These are phyloP conservation scores for Amborella trichopoda DNA, from an alignment of 164 flowering plant genomes.

Conservation along the genomic window DNA sequence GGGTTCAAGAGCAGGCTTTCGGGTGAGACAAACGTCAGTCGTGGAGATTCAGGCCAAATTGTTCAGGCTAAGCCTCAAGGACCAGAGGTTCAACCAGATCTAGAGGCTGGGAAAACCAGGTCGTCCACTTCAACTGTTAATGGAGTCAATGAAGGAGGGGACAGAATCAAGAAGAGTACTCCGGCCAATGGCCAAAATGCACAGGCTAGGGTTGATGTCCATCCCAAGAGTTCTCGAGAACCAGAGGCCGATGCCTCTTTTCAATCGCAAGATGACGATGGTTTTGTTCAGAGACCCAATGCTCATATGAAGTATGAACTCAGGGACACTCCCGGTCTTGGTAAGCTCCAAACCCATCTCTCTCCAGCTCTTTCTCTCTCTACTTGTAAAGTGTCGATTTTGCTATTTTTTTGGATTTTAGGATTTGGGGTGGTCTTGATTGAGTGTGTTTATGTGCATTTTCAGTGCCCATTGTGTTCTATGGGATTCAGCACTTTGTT, in stretches of 20 bases:
- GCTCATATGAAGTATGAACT: constrained; percentile 91
- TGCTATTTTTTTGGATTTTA: no score
- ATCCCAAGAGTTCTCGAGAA: constrained; percentile 11
- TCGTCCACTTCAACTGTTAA: constrained; percentile 22
- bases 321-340: constrained; percentile 90
- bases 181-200: constrained; percentile 20
- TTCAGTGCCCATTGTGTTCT: constrained; percentile 87
- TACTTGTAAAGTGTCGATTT: neutral
- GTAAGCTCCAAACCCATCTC: constrained; percentile 23
- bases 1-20: constrained; percentile 83
- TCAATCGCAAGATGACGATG: constrained; percentile 50
- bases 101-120: no score
- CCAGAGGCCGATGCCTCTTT: constrained; percentile 52
- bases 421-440: no score
- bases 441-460: constrained; percentile 15
- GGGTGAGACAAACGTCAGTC: constrained; percentile 65
- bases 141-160: constrained; percentile 36
- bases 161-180: constrained; percentile 56
- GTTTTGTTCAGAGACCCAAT: constrained; percentile 36
- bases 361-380: neutral
- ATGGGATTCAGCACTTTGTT: constrained; percentile 85
- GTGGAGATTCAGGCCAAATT: constrained; percentile 49
- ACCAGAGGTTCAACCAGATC: constrained; percentile 27
- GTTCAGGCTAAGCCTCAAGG: constrained; percentile 14
- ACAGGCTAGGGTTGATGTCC: constrained; percentile 14